These are phyloP conservation scores for Trichoderma sp. DNA, from an alignment of 2,329 filamentous ascomycete genomes.

Conservation along the genomic window DNA sequence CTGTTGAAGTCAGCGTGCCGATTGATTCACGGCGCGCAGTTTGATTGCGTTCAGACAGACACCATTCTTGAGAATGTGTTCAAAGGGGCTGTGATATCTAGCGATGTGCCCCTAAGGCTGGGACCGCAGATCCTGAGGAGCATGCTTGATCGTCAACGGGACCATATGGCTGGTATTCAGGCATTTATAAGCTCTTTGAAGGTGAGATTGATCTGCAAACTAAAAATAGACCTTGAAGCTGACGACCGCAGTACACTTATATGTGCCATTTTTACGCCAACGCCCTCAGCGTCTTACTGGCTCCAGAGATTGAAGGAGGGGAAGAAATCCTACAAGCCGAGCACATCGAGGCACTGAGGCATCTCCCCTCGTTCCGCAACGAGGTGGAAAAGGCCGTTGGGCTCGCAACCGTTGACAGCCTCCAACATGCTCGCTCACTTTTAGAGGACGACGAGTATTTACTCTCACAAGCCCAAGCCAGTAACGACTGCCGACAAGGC, in stretches of 20 bases:
- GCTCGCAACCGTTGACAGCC: constrained; percentile 46
- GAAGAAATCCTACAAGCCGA: constrained; percentile 55
- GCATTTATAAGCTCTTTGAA: constrained; percentile 72
- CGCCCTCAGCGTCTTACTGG: constrained; percentile 67
- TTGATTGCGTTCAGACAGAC: constrained; percentile 75
- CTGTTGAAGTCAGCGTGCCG: constrained; percentile 70
- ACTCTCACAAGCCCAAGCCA: constrained; percentile 45
- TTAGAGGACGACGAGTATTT: constrained; percentile 65
- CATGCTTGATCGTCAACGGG: constrained; percentile 72
- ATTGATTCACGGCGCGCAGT: constrained; percentile 70
- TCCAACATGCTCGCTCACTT: constrained; percentile 51
- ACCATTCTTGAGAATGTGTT: constrained; percentile 76
- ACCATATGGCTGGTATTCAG: constrained; percentile 77
- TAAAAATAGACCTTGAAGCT: constrained; percentile 1
- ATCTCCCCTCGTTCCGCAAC: constrained; percentile 69
- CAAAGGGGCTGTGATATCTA: constrained; percentile 63
- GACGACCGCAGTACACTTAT: constrained; percentile 68
- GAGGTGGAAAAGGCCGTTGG: constrained; percentile 55
- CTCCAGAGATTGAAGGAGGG: constrained; percentile 36
- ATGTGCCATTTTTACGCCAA: constrained; percentile 88
- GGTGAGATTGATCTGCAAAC: constrained; percentile 46
- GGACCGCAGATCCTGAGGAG: constrained; percentile 65
- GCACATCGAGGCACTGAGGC: constrained; percentile 69
- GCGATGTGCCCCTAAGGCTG: constrained; percentile 61
- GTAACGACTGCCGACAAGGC: constrained; percentile 41